Base-by-base conservation (phyloP, 306 rosid genomes). In the Vigna trinervia region DNA sequence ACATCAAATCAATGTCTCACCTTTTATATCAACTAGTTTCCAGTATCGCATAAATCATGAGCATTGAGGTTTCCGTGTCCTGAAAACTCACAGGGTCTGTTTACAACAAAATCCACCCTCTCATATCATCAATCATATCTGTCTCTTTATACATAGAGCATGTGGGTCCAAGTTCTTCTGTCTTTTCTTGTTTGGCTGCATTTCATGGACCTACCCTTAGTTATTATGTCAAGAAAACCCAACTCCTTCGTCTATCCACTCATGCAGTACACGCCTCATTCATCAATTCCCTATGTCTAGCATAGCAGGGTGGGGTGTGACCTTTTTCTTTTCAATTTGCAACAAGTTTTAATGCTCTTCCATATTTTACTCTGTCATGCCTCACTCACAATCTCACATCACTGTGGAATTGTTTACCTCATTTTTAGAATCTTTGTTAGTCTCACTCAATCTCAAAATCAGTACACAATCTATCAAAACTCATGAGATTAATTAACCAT, bases 181-280 rank as follows among this genome's bases (percentile, higher is more conserved):
- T 34, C 82, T 11, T 51, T 46, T 83, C 5, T 32, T 56, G 8
- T 57, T 74, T 67, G 76, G 71, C 69, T 65, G 47, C 69, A 56
- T 36, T 65, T 57, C 69, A 74, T 74, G 80, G 81, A 12, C 71
- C 82, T 17, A 59, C 57, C 32, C 73, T 77, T 65, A 22, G 41
- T 45, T 68, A 46, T 72, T 65, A 48, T 62, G 53, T 75, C 66
- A 68, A 45, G 48, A 38, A 63, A 60, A 56, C 46, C 75, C 69
- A 64, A 69, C 34, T 12, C 41, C 53, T 34, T 5, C 57, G 32
- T 23, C 69, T 36, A 51, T 32, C 80, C 68, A 65, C 46, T 66
- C 85, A 70, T 70, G 81, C 54, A 62, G 3, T 70, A 59, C 80
- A 36, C 30, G 81, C 75, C 77, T 51, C 83, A 28, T 61, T 83